Evolutionary conservation across 2,329 filamentous ascomycete genomes (phyloP), one percentile per base, ranked within the genome.

Genomic region (Sporothrix sp.): DNA sequence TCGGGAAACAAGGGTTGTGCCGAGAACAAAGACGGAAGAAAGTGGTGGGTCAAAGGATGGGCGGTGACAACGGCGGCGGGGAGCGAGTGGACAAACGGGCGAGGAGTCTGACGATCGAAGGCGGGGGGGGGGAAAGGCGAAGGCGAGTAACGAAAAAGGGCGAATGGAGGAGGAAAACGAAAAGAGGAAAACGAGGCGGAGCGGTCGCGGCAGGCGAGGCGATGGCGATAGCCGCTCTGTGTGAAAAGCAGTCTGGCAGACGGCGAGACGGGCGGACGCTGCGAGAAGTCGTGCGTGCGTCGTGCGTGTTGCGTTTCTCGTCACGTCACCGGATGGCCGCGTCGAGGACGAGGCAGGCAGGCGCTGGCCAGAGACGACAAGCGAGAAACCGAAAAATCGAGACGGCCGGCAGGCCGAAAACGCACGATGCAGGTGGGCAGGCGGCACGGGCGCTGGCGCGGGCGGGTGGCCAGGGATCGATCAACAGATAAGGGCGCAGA

Each of bases 201-300:
- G 44, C 25, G 33, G 21, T 43, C 37, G 43, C 42, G 47, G 50
- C 50, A 50, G 32, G 51, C 47, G 42, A n/a, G 45, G 44, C 25
- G 33, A 27, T 43, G 44, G 43, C 42, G 47, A 53, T 53, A 50
- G 32, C 47, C 47, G 42, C 51, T 45, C 45, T 38, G 30, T 21
- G 30, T 39, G 8, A 27, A 27, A 32, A 35, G 9, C n/a, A n/a
- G n/a, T n/a, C n/a, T n/a, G n/a, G n/a, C n/a, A n/a, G n/a, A n/a
- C n/a, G n/a, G n/a, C n/a, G n/a, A 42, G 23, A 25, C 13, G 39
- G 25, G 25, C 39, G 25, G n/a, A n/a, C n/a, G n/a, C n/a, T n/a
- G 39, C 39, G 39, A 27, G 21, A 14, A 14, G 39, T 18, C 39
- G 11, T 18, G 8, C n/a, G 7, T 30, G n/a, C n/a, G n/a, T n/a